Evolutionary conservation across 2,329 filamentous ascomycete genomes (phyloP), one percentile per base, ranked within the genome.

Genomic region (Aspergillus persii): DNA sequence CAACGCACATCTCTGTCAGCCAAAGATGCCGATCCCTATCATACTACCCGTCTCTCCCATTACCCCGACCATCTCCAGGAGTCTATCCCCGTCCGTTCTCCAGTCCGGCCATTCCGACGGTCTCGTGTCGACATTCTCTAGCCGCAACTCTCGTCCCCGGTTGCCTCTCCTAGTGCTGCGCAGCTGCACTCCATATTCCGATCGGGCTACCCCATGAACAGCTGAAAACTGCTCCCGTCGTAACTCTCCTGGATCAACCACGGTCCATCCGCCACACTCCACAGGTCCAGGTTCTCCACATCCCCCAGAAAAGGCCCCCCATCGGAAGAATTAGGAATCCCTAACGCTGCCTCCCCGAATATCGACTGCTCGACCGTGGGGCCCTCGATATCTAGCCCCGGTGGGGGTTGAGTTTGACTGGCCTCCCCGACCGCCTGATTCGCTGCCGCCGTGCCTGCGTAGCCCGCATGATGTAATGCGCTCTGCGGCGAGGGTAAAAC

Each of bases 191-290:
- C 18, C 18, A 23, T 9, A 33, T 11, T 33, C 31, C 31, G 31
- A 11, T 33, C 31, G 11, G 12, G 11, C n/a, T 41, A 41, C 15
- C 36, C 36, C 15, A 6, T n/a, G 15, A 41, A 41, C 12, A 7
- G 36, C 12, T 39, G 36, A n/a, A 50, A 23, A 12, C 23, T 11
- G 27, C 31, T 54, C 31, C 41, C 23, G 26, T 58, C 56, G 46
- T 53, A 56, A 51, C 69, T 66, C 2, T 66, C 71, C 47, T 72
- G 66, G 26, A 74, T 71, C 56, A 72, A 64, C 71, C 71, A 73
- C 8, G 71, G 71, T 2, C 69, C 70, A 62, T 74, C 71, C 23
- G 71, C 71, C 7, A 73, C 66, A 60, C 68, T 73, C 71, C 71
- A 73, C 11, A 68, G 50, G 61, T 71, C 69, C 8, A 54, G 53